These are phyloP conservation scores for Verticillium nonalfalfae DNA, from an alignment of 2,329 filamentous ascomycete species.

Conservation along the genomic window DNA sequence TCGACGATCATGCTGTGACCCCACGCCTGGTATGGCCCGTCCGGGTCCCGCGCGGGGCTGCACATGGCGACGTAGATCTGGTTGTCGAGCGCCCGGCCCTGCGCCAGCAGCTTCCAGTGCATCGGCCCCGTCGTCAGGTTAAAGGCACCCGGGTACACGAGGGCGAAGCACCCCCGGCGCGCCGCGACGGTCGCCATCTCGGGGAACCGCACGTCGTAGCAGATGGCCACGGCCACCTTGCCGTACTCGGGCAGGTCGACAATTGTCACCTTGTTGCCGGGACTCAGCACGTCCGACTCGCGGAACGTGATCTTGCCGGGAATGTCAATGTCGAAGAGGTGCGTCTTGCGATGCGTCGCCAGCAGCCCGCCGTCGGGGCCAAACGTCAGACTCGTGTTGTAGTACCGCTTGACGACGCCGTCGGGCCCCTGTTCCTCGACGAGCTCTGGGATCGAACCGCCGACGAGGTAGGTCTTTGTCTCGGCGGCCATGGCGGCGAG, in stretches of 20 bases:
- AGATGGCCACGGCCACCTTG: constrained; percentile 82
- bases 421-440: constrained; percentile 25
- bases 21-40: constrained; percentile 78
- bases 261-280: constrained; percentile 79
- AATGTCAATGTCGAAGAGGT: constrained; percentile 97
- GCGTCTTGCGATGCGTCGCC: constrained; percentile 87
- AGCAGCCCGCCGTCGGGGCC: constrained; percentile 70
- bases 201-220: constrained; percentile 96
- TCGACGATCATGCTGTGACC: constrained; percentile 87
- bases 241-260: constrained; percentile 86
- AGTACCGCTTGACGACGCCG: constrained; percentile 50
- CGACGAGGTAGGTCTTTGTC: constrained; percentile 74
- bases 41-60: constrained; percentile 77
- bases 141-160: constrained; percentile 95
- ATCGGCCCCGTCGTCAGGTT: constrained; percentile 87
- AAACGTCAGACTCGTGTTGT: constrained; percentile 89
- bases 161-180: constrained; percentile 75
- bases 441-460: constrained; percentile 87
- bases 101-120: constrained; percentile 82
- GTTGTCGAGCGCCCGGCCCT: constrained; percentile 85
- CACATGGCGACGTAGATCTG: constrained; percentile 92
- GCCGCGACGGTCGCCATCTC: constrained; percentile 88
- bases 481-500: constrained; percentile 74
- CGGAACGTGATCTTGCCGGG: constrained; percentile 89
- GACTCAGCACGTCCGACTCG: constrained; percentile 82